Evolutionary conservation across 192 early-diverging fungal species (phyloP).

Genomic region (Coemansia sp.): DNA sequence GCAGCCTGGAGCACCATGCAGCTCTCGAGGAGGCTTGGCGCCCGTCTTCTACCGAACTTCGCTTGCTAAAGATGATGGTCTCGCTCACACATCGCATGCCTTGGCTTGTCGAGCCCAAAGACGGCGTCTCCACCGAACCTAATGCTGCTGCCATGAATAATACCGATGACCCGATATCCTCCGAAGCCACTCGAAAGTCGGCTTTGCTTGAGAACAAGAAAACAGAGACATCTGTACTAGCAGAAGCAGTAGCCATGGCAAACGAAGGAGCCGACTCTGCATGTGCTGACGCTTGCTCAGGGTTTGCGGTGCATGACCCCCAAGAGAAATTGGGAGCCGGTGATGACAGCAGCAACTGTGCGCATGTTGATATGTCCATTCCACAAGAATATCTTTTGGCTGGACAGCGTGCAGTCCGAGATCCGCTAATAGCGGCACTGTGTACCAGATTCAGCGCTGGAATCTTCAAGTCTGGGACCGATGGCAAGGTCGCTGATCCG

Average conservation of each 20-base stretch:
- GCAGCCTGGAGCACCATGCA: conserved; percentile 59
- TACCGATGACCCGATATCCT: neutral
- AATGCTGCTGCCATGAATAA: neutral
- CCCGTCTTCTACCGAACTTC: conserved; percentile 66
- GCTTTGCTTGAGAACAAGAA: neutral
- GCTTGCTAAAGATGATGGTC: conserved; percentile 68
- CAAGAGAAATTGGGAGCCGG: neutral
- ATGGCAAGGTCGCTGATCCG: conserved; percentile 31
- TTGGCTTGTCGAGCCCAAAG: conserved; percentile 54
- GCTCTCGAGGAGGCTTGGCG: conserved; percentile 73
- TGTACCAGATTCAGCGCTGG: conserved; percentile 38
- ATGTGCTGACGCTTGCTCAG: neutral
- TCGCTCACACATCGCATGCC: conserved; percentile 73
- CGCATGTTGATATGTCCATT: conserved; percentile 20
- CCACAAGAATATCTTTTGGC: conserved; percentile 21
- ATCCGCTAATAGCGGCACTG: conserved; percentile 32
- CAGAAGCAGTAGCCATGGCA: conserved; percentile 21
- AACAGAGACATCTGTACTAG: conserved; percentile 4
- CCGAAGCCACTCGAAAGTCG: neutral
- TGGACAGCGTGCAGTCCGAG: conserved; percentile 31
- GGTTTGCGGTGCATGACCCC: neutral
- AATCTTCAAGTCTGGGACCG: conserved; percentile 30
- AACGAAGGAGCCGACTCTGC: neutral
- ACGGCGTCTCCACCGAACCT: neutral
- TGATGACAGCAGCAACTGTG: neutral